phyloP scores from a whole-genome alignment of 2,329 filamentous ascomycete species.

The Microsporum audouinii region DNA sequence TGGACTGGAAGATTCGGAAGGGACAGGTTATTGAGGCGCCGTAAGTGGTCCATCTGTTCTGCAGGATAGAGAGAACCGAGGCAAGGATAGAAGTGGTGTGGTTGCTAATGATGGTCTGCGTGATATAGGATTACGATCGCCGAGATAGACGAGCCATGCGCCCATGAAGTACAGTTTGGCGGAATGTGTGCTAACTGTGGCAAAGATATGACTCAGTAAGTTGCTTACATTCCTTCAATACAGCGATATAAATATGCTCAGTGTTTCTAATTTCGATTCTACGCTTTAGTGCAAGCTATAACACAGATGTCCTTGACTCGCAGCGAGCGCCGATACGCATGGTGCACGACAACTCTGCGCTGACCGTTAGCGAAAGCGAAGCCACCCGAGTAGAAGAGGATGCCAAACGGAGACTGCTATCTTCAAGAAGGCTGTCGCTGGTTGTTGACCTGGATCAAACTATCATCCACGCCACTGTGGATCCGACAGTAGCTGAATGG shows the following conservation, averaged over 20 bases:
- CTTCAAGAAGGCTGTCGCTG: constrained; percentile 72
- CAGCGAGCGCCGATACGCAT: constrained; percentile 88
- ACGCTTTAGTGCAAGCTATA: constrained; percentile 54
- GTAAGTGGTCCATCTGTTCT: constrained; percentile 22
- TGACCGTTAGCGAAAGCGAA: constrained; percentile 74
- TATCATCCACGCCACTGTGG: constrained; percentile 95
- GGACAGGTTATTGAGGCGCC: constrained; percentile 35
- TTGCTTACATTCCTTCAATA: constrained; percentile 9
- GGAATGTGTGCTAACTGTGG: constrained; percentile 87
- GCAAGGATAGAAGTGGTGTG: neutral
- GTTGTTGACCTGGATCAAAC: constrained; percentile 98
- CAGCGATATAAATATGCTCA: neutral
- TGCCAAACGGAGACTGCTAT: constrained; percentile 68
- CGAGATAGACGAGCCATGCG: constrained; percentile 80
- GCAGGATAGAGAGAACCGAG: neutral
- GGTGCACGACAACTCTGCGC: constrained; percentile 77
- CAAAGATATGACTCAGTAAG: constrained; percentile 81
- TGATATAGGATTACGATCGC: constrained; percentile 44
- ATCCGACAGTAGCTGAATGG: constrained; percentile 94
- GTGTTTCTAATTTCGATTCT: neutral
- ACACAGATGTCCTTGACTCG: constrained; percentile 64
- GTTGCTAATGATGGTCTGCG: neutral
- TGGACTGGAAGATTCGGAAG: constrained; percentile 57
- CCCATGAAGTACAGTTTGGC: constrained; percentile 81
- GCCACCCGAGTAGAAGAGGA: constrained; percentile 75